These are phyloP conservation scores for Neospora caninum DNA, from an alignment of 169 alveolate genomes.

Conservation along the genomic window DNA sequence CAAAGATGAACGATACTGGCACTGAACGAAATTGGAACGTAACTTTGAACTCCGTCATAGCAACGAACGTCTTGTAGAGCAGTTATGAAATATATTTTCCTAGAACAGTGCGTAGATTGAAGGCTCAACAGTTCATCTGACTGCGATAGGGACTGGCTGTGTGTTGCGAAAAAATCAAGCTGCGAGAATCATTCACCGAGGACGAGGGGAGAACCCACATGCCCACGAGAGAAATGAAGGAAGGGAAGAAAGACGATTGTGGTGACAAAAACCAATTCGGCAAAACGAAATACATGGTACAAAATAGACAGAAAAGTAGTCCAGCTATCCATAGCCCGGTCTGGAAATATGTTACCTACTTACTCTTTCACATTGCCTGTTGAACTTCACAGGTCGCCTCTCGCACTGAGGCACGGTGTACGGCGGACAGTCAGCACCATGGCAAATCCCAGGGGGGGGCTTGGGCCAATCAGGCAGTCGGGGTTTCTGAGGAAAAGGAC, in stretches of 20 bases:
- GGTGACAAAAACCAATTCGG: too few relatives aligned
- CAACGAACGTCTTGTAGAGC: too few relatives aligned
- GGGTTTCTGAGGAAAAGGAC: constrained; percentile 8
- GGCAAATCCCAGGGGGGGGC: constrained; percentile 13
- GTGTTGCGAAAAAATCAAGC: neutral
- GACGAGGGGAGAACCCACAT: neutral
- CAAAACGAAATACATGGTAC: too few relatives aligned
- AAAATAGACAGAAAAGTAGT: too few relatives aligned
- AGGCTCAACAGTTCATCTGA: neutral
- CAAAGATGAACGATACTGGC: too few relatives aligned
- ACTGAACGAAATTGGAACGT: too few relatives aligned
- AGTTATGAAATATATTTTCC: too few relatives aligned
- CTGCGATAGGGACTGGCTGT: neutral
- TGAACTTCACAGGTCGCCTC: neutral
- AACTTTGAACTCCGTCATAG: too few relatives aligned
- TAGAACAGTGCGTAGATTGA: neutral
- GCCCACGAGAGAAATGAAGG: neutral
- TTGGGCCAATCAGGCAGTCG: neutral
- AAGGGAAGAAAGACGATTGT: neutral
- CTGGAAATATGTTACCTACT: neutral
- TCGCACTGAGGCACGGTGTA: neutral
- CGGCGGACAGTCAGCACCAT: neutral
- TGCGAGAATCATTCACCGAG: neutral
- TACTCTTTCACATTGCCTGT: neutral
- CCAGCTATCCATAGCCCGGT: too few relatives aligned